Base-by-base conservation (phyloP, 1,284 basidiomycete species). In the Agroathelia rolfsii region DNA sequence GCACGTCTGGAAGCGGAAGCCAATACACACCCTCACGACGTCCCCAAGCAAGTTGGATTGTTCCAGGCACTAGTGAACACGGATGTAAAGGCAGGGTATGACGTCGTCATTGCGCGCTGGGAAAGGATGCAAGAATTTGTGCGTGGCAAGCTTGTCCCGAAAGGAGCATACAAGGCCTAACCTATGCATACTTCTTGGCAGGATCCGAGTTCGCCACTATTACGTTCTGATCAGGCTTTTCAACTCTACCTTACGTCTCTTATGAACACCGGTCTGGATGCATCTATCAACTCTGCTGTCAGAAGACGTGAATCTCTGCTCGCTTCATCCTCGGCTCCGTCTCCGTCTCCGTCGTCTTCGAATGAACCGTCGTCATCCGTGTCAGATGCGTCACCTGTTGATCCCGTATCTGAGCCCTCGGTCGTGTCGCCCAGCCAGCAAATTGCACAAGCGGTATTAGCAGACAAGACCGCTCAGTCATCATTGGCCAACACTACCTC, bases 91-190 rank as follows among this genome's bases (percentile, higher is more conserved):
- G 66, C 75, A 8, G 82, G 74, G 1, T 76, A 76, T 52, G 76
- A 84, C 37, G 58, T 81, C 16, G 58, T 86, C 39, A 70, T 83
- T 39, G 73, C 63, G 45, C 69, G 83, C 37, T 88, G 84, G 83
- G 82, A 88, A 49, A 65, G 76, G 41, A 74, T 77, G 68, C 72
- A 69, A 46, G 78, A 85, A 67, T 83, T 78, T 49, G 84, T 86
- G 58, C 52, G 80, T 72, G 22, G 21, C 20, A 17, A 27, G 16
- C 29, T 35, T 17, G 28, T 28, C 11, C 28, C n/a, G n/a, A n/a
- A n/a, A n/a, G n/a, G n/a, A 26, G 13, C 33, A 21, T 16, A 29
- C 26, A 28, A 13, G 18, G 28, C 9, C 14, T 8, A 21, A 28
- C n/a, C n/a, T n/a, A n/a, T n/a, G n/a, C n/a, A n/a, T n/a, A 38